Base-by-base conservation (phyloP, 2,329 filamentous ascomycete species). In the Zymoseptoria passerinii region DNA sequence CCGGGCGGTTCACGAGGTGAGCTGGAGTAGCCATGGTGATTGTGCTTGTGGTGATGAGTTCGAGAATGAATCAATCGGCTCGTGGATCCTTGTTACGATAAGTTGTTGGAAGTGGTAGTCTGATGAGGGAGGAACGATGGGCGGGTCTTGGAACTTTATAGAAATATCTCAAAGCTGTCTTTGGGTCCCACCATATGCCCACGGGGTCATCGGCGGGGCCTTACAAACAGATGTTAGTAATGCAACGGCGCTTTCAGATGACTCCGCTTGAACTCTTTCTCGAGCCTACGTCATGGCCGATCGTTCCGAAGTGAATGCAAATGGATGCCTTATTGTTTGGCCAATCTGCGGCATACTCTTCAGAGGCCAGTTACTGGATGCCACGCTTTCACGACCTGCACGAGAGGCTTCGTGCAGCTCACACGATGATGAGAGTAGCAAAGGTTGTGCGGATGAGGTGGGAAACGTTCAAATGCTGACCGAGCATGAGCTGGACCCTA, bases 1-100 rank as follows among this genome's bases (percentile, higher is more conserved):
- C 75, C 18, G 76, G 67, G 53, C 70, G 72, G 67, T 80, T 80
- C 50, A 69, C 66, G 57, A 73, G 65, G 48, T 68, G 66, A 52
- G 70, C 62, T 56, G 75, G 73, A 44, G 59, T 64, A 44, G 35
- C 13, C 35, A 44, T 44, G 7, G 35, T 16, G 35, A 16, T 13
- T 44, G 35, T 44, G 4, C 13, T 44, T 40, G 10, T 40, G 9
- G 16, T 40, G 7, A 16, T 40, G 9, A 13, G 4, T 40, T 40
- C 35, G 4, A 40, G 9, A 13, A 13, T 40, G 35, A 16, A 4
- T 13, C 10, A 10, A 40, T 8, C 5, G 5, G 35, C 4, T 40
- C 35, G 35, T 13, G 35, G 10, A 13, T 40, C 13, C 35, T 5
- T 13, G 35, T 40, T 13, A 13, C 35, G 35, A 23, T 40, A 40